Evolutionary conservation across 2,329 filamentous ascomycete genomes (phyloP).

Genomic region (Hypoxylon sp.): DNA sequence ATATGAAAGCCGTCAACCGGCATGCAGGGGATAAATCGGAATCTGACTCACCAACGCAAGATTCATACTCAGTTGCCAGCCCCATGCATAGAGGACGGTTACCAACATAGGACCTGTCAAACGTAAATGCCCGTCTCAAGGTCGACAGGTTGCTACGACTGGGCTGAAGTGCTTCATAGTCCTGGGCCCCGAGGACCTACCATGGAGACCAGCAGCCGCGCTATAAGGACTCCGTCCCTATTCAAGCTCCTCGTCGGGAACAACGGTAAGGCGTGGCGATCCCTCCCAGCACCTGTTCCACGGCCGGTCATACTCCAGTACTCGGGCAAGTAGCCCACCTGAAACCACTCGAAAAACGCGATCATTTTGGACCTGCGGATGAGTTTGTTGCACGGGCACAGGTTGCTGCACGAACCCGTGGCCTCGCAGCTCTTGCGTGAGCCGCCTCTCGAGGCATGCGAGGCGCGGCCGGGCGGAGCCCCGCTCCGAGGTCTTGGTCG

Average conservation of each 20-base stretch:
- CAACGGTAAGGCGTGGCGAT: no score
- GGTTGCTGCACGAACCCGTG: not conserved
- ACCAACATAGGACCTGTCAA: no score
- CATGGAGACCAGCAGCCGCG: not conserved
- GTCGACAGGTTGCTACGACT: not conserved
- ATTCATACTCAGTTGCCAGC: no score
- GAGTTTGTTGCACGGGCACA: not conserved
- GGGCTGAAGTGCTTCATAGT: not conserved
- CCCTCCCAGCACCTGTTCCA: not conserved
- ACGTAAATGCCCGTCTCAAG: not conserved
- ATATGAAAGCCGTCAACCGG: no score
- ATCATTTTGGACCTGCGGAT: not conserved
- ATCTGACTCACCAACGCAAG: no score
- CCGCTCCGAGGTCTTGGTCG: no score
- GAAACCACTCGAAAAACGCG: not conserved
- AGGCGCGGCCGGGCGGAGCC: no score
- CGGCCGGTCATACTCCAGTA: not conserved
- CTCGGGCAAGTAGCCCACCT: not conserved
- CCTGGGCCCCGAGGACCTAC: not conserved
- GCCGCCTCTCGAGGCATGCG: no score
- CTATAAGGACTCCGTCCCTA: not conserved
- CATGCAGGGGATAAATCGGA: no score
- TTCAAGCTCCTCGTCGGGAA: not conserved
- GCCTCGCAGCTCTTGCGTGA: not conserved
- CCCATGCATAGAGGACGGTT: not conserved